Evolutionary conservation across 495 filamentous ascomycete species (phyloP).

Genomic region (Xylaria grammica): DNA sequence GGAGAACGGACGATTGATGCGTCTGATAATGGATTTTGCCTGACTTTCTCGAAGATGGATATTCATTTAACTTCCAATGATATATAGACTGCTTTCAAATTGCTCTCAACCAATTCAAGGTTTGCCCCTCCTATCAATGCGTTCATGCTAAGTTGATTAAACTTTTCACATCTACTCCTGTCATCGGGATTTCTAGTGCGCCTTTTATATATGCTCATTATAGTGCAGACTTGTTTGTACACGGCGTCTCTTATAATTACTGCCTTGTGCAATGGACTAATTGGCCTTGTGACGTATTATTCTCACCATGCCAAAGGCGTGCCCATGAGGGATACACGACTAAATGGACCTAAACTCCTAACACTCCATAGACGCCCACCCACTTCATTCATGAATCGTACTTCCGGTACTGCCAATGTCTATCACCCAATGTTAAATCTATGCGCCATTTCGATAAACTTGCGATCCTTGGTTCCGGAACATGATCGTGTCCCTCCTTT

Average conservation of each 20-base stretch:
- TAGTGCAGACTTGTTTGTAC: not conserved
- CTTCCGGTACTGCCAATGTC: not conserved
- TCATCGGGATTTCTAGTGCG: not conserved
- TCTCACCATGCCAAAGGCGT: constrained; percentile 7
- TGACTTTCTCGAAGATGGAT: not conserved
- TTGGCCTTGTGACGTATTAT: not conserved
- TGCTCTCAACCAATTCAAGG: not conserved
- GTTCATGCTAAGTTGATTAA: not conserved
- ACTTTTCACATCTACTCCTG: no score
- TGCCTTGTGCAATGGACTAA: not conserved
- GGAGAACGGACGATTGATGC: not conserved
- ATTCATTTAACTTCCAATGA: constrained; percentile 4
- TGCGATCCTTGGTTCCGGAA: constrained; percentile 87
- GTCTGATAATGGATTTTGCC: constrained; percentile 1
- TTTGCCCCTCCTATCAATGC: not conserved
- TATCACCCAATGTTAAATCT: constrained; percentile 16
- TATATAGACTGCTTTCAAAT: constrained; percentile 1
- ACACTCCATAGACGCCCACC: not conserved
- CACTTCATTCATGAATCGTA: constrained; percentile 3
- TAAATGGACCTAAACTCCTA: not conserved
- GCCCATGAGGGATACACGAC: constrained; percentile 2
- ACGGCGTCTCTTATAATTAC: constrained; percentile 7
- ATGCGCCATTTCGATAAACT: constrained; percentile 74
- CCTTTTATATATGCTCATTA: not conserved
- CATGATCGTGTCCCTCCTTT: constrained; percentile 87